Conservation (phyloP, 208 protist species). For the Acanthamoeba healyi region DNA sequence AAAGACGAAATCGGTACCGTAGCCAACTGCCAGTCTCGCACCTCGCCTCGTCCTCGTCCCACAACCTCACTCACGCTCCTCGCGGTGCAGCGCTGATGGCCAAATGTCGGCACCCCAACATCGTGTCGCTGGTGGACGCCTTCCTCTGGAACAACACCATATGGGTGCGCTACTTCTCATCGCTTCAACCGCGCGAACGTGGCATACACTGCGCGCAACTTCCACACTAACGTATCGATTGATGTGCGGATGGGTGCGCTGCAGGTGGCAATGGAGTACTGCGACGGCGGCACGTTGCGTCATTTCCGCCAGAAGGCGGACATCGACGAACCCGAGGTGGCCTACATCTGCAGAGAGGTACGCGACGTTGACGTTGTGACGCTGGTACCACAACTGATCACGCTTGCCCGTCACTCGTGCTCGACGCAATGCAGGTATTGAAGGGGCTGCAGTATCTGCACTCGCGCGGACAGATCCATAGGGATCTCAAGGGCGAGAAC, state of each 20-base stretch:
- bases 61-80: not conserved
- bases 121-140: conserved; percentile 2
- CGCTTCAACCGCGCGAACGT: too few species aligned
- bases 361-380: not conserved
- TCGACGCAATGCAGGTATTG: conserved; percentile 55
- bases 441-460: conserved; percentile 60
- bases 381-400: too few species aligned
- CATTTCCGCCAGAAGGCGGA: conserved; percentile 16
- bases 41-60: not conserved
- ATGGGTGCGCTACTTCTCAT: not conserved
- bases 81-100: not conserved
- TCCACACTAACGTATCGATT: not conserved
- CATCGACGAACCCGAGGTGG: conserved; percentile 37
- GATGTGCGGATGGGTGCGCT: not conserved
- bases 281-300: conserved; percentile 40
- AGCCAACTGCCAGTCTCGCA: too few species aligned
- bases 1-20: conserved; percentile 34
- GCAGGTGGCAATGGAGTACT: conserved; percentile 65
- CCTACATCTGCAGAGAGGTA: conserved; percentile 51
- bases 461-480: conserved; percentile 33
- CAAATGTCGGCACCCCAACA: conserved; percentile 37
- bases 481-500: conserved; percentile 52
- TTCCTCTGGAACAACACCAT: conserved; percentile 58
- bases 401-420: too few species aligned
- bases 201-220: too few species aligned